A percentile compares a stretch with the other conserved stretches of the same genome.
Conservation (phyloP, 257 asterid species). For the Thymus quinquecostatus region DNA sequence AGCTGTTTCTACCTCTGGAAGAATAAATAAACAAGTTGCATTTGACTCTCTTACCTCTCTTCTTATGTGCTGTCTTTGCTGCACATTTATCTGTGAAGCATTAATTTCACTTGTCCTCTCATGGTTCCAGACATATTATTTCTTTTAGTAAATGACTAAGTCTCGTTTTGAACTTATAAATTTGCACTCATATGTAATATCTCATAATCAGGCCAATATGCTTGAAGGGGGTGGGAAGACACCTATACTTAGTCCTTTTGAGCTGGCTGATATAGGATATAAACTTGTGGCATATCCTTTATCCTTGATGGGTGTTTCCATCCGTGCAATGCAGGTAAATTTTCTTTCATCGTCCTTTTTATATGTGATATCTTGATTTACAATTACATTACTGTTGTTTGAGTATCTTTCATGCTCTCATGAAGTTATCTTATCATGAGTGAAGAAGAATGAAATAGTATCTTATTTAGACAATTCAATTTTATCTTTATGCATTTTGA, state of each 20-base stretch:
- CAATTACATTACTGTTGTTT: not conserved
- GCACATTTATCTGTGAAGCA: not conserved
- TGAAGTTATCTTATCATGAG: slow-evolving; percentile 7
- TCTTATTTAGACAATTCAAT: not conserved
- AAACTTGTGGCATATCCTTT: slow-evolving; percentile 92
- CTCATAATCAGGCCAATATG: slow-evolving; percentile 78
- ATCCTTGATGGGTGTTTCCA: slow-evolving; percentile 85
- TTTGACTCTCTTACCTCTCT: not conserved
- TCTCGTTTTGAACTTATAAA: slow-evolving; percentile 19
- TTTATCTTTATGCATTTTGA: not conserved
- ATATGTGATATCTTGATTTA: not conserved
- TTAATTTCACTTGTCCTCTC: slow-evolving; percentile 23
- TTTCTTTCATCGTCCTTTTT: not conserved
- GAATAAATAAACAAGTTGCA: not conserved
- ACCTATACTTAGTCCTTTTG: slow-evolving; percentile 81
- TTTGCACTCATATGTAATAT: slow-evolving; percentile 29
- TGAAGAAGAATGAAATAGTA: slow-evolving; percentile 18
- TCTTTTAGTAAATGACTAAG: slow-evolving; percentile 9
- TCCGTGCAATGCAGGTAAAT: slow-evolving; percentile 90
- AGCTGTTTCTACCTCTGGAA: not conserved
- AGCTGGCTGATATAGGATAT: slow-evolving; percentile 86
- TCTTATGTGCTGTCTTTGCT: slow-evolving; percentile 15
- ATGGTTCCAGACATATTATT: not conserved
- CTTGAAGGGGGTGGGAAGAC: slow-evolving; percentile 99
- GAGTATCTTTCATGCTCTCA: slow-evolving; percentile 8